Evolutionary conservation across 225 moss, liverwort and hornwort species (phyloP), one percentile per base, ranked within the genome.

Genomic region (Asterella californica): DNA sequence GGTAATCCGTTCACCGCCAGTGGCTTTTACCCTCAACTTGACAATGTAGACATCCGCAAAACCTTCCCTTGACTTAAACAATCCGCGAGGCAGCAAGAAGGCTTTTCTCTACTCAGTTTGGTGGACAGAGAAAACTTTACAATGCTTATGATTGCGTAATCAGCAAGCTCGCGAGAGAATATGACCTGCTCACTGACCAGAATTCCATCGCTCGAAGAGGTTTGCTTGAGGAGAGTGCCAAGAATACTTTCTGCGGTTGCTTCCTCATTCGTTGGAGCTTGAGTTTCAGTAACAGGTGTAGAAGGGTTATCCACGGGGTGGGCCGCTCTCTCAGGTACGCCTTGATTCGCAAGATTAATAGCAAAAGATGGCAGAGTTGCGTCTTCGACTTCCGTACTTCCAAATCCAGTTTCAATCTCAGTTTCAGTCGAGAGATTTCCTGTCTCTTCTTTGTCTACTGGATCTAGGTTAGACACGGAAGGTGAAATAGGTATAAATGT

Each of bases 111-210:
- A 42, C 42, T 42, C 42, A 42, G 3, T 42, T 42, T 42, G 42
- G 42, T 42, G 42, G 42, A 42, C 7, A 42, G 4, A 42, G n/a
- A 57, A 57, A 57, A 18, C 57, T 57, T 57, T 21, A 57, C 57
- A 57, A 57, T 15, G 17, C 18, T 57, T 19, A 57, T 19, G 24
- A 57, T 57, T 57, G n/a, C 17, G 57, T 57, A 57, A 57, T 19
- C 24, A 11, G 17, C 57, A 57, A 57, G 57, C 21, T 57, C 24
- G 57, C 17, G 73, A 45, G 25, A 73, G 32, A 42, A 34, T 46
- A 65, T 36, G 49, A 81, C 81, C 84, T 80, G 60, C 72, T 73
- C 65, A 71, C 45, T 49, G 10, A 6, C 60, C 60, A 71, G 34
- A 21, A 47, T 32, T 71, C 57, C 70, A 55, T 45, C 72, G 25